Conservation (phyloP, 352 stramenopile genomes). For the Hyaloperonospora brassicae region DNA sequence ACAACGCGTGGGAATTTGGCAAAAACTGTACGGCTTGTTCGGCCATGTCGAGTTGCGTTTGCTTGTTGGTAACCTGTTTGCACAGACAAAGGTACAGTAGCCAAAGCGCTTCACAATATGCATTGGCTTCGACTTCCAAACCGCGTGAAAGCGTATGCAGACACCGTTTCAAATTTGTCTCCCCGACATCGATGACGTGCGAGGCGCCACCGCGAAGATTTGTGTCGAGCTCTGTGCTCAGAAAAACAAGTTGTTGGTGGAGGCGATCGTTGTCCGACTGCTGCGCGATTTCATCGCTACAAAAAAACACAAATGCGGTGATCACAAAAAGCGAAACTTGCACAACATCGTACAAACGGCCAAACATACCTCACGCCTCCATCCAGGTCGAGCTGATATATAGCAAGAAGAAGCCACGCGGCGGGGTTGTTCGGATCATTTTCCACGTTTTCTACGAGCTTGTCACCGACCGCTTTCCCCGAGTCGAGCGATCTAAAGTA, state of each 20-base stretch:
- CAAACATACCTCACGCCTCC: conserved; percentile 27
- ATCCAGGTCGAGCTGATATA: conserved; percentile 42
- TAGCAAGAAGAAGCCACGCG: conserved; percentile 44
- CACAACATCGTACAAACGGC: not conserved
- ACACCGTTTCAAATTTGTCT: conserved; percentile 25
- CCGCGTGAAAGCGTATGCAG: conserved; percentile 32
- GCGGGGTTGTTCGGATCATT: conserved; percentile 24
- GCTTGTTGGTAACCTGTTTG: conserved; percentile 15
- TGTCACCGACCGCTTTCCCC: conserved; percentile 10
- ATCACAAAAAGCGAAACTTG: not conserved
- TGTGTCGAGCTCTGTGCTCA: conserved; percentile 23
- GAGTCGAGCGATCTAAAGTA: conserved; percentile 30
- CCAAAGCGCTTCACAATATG: conserved; percentile 39
- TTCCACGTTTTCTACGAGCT: conserved; percentile 28
- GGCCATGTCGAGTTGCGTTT: conserved; percentile 31
- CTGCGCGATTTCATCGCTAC: conserved; percentile 26
- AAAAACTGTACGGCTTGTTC: conserved; percentile 39
- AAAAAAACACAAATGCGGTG: conserved; percentile 5
- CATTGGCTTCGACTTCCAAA: conserved; percentile 39
- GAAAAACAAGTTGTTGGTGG: conserved; percentile 20
- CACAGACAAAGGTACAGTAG: conserved; percentile 37
- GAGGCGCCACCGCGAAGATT: conserved; percentile 7
- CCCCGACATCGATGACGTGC: conserved; percentile 13
- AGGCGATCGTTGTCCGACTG: conserved; percentile 19
- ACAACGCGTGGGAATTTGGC: conserved; percentile 31